A percentile compares a stretch with the other conserved stretches of the same genome.
Conservation (phyloP, 306 rosid genomes). For the Cucurbita moschata region DNA sequence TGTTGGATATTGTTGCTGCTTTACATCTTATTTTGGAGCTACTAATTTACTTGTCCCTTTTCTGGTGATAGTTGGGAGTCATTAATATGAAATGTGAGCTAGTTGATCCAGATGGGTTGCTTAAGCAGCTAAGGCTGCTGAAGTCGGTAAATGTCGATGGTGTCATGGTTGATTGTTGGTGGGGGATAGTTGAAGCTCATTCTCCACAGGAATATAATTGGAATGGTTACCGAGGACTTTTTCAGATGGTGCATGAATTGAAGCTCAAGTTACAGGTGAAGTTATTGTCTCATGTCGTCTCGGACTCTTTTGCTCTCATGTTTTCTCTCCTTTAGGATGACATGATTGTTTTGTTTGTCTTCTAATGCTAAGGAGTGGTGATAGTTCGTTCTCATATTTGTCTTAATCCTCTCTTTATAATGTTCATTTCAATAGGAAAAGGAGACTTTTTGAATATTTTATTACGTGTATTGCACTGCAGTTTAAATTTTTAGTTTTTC, state of each 20-base stretch:
- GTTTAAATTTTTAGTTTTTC: background rate
- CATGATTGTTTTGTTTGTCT: background rate
- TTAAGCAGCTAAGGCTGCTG: slow-evolving; percentile 76
- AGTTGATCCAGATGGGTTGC: slow-evolving; percentile 76
- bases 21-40: slow-evolving; percentile 8
- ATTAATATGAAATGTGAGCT: slow-evolving; percentile 85
- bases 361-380: background rate
- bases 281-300: background rate
- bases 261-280: slow-evolving; percentile 85
- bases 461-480: background rate
- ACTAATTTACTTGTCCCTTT: slow-evolving; percentile 8
- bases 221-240: slow-evolving; percentile 90
- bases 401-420: background rate
- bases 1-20: background rate
- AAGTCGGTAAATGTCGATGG: slow-evolving; percentile 79
- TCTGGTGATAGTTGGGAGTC: slow-evolving; percentile 65
- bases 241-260: slow-evolving; percentile 73
- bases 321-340: background rate
- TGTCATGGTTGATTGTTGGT: slow-evolving; percentile 91
- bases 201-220: slow-evolving; percentile 90
- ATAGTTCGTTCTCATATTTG: background rate
- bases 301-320: background rate
- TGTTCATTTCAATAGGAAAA: background rate
- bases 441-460: background rate
- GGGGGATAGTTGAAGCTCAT: slow-evolving; percentile 98